Evolutionary conservation across 2,329 filamentous ascomycete genomes (phyloP), one percentile per base, ranked within the genome.

Genomic region (Epichloe sibirici): DNA sequence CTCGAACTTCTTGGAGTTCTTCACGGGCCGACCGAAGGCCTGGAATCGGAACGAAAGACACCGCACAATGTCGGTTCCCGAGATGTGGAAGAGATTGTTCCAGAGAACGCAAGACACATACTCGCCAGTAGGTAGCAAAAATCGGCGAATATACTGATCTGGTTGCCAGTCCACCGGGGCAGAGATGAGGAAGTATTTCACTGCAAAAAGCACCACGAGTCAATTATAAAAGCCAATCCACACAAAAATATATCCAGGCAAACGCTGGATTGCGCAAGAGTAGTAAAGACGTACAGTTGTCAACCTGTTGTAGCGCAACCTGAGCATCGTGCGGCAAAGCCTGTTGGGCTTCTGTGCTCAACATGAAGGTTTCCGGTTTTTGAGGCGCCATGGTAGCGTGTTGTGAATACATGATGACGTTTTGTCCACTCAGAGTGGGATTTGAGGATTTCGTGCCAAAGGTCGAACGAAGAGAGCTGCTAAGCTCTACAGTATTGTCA

Each of bases 1-100:
- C 72, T 98, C 93, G 66, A 98, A 98, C 72, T 98, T 98, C 77
- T 98, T 98, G 42, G 91, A 94, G 76, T 98, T 98, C 79, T 96
- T 97, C 56, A 98, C 93, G 1, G 93, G 93, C 53, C 93, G 88
- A 62, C 93, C 93, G 66, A 98, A 98, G 49, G 93, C 93, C 74
- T 97, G 93, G 74, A 98, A 98, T 67, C 93, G 81, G 75, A 98
- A 98, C 7, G 93, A 94, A 45, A 98, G 81, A 66, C 93, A 98
- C 80, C 93, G 85, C 56, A 98, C 93, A 65, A 98, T 98, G 70
- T 98, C 93, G 61, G 93, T 98, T 57, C 93, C 93, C 28, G 93
- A 97, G 65, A 98, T 95, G 78, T 98, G 93, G 71, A 98, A 98
- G 62, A 98, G 87, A 68, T 95, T 97, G 78, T 91, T 97, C 90